Base-by-base conservation (phyloP, 768 basidiomycete species). In the Suillus hirtellus region DNA sequence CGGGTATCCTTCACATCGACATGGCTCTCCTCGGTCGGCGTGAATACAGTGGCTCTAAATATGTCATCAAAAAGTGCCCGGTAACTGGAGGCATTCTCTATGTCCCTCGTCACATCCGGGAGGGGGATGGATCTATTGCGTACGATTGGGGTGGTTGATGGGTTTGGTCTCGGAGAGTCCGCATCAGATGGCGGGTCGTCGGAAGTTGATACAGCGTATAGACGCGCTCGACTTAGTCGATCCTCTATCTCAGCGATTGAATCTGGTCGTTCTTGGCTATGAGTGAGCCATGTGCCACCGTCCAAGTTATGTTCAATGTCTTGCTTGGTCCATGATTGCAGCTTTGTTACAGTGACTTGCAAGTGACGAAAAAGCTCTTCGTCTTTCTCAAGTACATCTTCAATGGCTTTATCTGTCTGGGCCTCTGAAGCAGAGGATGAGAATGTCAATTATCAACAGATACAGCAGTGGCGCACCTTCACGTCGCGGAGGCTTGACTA, bases 81-180 rank as follows among this genome's bases (percentile, higher is more conserved):
- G 56, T 59, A 21, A 12, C 14, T 31, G 37, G 11, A n/a, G 21
- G 58, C 58, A 59, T 47, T 56, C 24, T 56, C 10, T 21, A 56
- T 8, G 54, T 55, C 12, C 31, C 54, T 55, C 19, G 6, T 34
- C 19, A 10, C 31, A 34, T 55, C 31, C 31, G 31, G 21, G 21
- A 49, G 47, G 47, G 31, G 21, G 46, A 47, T 47, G 1, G 6
- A 47, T 21, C 46, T 47, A 47, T 6, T 24, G 46, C 5, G 6
- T 47, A 21, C 46, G 21, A 47, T 47, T 12, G 4, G 21, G 6
- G 21, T 21, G 12, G 46, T 47, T 24, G 46, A 47, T 12, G 12
- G 46, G 21, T 2, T 47, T 47, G 46, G 11, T 21, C 46, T 24
- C 12, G 11, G 11, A 24, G 21, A 12, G 46, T 47, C 46, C 5